phyloP scores from a whole-genome alignment of 371 early-diverging fungal genomes.

The Lichtheimia hyalospora region DNA sequence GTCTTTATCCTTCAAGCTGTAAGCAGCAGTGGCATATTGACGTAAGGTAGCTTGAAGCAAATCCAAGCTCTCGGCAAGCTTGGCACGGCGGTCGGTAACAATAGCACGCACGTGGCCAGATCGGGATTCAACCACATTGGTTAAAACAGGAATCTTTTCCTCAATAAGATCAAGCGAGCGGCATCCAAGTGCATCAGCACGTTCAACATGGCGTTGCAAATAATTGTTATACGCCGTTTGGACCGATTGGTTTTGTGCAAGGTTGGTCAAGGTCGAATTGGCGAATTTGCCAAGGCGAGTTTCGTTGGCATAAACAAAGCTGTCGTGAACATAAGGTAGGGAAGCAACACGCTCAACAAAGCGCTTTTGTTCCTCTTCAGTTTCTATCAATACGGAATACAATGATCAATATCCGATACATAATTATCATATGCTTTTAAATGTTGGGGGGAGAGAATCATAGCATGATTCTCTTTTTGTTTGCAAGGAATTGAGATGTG shows the following conservation, averaged over 20 bases:
- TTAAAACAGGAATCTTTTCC: slow-evolving; percentile 60
- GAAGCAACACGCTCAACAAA: slow-evolving; percentile 57
- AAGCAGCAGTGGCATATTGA: slow-evolving; percentile 15
- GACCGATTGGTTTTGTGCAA: slow-evolving; percentile 45
- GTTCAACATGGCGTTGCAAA: slow-evolving; percentile 56
- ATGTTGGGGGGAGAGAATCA: neutral
- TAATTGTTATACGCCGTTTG: slow-evolving; percentile 49
- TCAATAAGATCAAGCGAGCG: slow-evolving; percentile 67
- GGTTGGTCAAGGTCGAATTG: slow-evolving; percentile 35
- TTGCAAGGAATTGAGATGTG: too few species aligned
- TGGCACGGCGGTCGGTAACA: slow-evolving; percentile 37
- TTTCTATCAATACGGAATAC: neutral
- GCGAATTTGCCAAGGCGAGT: slow-evolving; percentile 54
- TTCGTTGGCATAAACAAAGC: slow-evolving; percentile 46
- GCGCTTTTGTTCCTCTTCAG: neutral
- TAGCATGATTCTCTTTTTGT: neutral
- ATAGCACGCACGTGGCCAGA: slow-evolving; percentile 19
- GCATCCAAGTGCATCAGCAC: slow-evolving; percentile 64
- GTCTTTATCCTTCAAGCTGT: slow-evolving; percentile 4
- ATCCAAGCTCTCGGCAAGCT: slow-evolving; percentile 32
- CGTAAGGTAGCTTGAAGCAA: slow-evolving; percentile 15
- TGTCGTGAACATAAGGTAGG: slow-evolving; percentile 60
- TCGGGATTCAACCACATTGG: slow-evolving; percentile 55
- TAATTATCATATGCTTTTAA: slow-evolving; percentile 1
- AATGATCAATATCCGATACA: too few species aligned